phyloP scores from a whole-genome alignment of 139 green algal genomes.

The Monoraphidium neglectum region DNA sequence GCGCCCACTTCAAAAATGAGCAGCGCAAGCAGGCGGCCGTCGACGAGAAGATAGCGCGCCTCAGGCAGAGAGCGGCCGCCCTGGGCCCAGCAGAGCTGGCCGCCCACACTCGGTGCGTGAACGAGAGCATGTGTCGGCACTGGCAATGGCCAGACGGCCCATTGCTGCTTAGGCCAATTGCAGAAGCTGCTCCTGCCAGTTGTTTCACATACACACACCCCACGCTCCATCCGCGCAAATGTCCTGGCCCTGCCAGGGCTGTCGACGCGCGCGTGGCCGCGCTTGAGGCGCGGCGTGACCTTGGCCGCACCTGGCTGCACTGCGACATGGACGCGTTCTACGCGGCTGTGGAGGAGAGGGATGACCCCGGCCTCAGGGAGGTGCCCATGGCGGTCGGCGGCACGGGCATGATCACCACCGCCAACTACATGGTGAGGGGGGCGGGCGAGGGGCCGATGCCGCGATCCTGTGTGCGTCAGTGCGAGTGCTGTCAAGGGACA shows the following conservation, averaged over 20 bases:
- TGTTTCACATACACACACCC: no score
- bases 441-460: not conserved
- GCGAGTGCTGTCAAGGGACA: not conserved
- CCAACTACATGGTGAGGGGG: constrained; percentile 74
- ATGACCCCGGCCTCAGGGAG: constrained; percentile 62
- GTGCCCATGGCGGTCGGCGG: constrained; percentile 86
- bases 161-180: no score
- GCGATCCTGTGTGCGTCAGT: not conserved
- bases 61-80: constrained; percentile 33
- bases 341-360: constrained; percentile 66
- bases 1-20: constrained; percentile 90
- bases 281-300: constrained; percentile 75
- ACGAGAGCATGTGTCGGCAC: no score
- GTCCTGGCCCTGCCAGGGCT: no score
- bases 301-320: constrained; percentile 79
- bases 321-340: constrained; percentile 97
- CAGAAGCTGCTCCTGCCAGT: no score
- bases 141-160: no score
- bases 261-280: constrained; percentile 53
- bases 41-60: constrained; percentile 53
- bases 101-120: constrained; percentile 37
- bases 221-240: no score
- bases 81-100: constrained; percentile 57
- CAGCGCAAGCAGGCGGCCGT: constrained; percentile 77
- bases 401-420: constrained; percentile 89